Base-by-base conservation (phyloP, 148 eudicot species). In the Pharnaceum exiguum region DNA sequence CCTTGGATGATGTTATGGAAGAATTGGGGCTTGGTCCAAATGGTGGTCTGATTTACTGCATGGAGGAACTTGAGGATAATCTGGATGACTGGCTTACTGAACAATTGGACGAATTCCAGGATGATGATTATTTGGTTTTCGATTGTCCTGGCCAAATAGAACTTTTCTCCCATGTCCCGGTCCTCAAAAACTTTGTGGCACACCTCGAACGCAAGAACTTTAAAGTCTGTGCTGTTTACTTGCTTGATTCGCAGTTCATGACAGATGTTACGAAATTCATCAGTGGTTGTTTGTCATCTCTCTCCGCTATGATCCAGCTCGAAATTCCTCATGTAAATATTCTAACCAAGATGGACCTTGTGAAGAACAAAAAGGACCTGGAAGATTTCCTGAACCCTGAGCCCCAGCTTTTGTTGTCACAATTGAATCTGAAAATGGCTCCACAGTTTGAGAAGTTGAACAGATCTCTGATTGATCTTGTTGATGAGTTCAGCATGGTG, bases 101-200 rank as follows among this genome's bases (percentile, higher is more conserved):
- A 44, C 89, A 89, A 58, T 70, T 93, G 65, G 96, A 93, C 13
- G 78, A 79, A 62, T 88, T 81, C 62, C 44, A 76, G 56, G 99
- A 93, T 15, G 99, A 93, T 77, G 99, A 93, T 62, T 89, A 89
- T 62, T 59, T 93, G 60, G 79, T 93, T 48, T 93, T 93, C 55
- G 99, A 93, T 62, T 93, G 96, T 64, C 99, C 99, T 52, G 99
- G 96, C 29, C 96, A 93, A 72, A 93, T 93, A 23, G 96, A 89
- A 71, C 96, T 93, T 21, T 93, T 85, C 62, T 93, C 99, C 15
- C 99, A 93, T 70, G 84, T 86, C 53, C 87, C 99, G 0, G 91
- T 83, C 54, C 86, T 93, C 22, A 86, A 79, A 59, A 89, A 89
- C 82, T 89, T 93, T 55, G 95, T 89, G 71, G 96, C 79, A 66